Percentiles rank a stretch among this genome's conserved stretches.
These are phyloP conservation scores for Davidsoniella eucalypti DNA, from an alignment of 2,329 filamentous ascomycete species.

Conservation along the genomic window DNA sequence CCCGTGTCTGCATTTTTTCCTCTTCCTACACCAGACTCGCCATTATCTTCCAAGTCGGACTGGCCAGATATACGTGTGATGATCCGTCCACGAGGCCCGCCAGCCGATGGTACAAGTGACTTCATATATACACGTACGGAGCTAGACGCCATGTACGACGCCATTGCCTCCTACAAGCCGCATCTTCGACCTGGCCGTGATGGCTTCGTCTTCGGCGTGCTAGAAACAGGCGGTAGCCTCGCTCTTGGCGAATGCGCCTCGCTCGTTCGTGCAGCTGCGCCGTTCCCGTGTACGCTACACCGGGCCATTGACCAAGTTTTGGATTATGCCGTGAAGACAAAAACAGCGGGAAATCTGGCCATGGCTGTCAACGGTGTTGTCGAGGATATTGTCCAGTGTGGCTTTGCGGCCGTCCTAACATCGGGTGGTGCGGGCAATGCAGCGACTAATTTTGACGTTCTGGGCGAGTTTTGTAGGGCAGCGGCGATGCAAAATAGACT, in stretches of 20 bases:
- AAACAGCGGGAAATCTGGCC: conserved; percentile 6
- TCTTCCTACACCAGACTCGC: not conserved
- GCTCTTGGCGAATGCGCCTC: not conserved
- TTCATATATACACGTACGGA: conserved; percentile 17
- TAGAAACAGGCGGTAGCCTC: not conserved
- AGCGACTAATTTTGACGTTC: conserved; percentile 22
- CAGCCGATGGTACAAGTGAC: not conserved
- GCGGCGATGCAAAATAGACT: conserved; percentile 16
- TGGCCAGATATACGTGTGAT: conserved; percentile 28
- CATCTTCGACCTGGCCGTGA: conserved; percentile 14
- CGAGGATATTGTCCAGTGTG: conserved; percentile 23
- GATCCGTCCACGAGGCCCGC: conserved; percentile 33
- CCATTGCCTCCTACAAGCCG: conserved; percentile 22
- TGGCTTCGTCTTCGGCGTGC: not conserved
- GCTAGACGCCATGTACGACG: conserved; percentile 25
- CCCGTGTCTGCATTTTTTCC: not conserved
- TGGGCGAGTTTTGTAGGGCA: conserved; percentile 17
- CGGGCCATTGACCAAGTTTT: conserved; percentile 37
- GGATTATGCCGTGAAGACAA: conserved; percentile 14
- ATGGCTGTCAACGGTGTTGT: conserved; percentile 18
- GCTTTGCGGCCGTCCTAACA: conserved; percentile 36
- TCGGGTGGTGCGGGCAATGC: conserved; percentile 32
- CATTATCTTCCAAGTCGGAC: not conserved
- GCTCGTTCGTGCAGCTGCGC: conserved; percentile 27
- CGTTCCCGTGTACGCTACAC: conserved; percentile 34